Base-by-base conservation (phyloP, 2,329 filamentous ascomycete genomes). In the Hypoxylon sp. region DNA sequence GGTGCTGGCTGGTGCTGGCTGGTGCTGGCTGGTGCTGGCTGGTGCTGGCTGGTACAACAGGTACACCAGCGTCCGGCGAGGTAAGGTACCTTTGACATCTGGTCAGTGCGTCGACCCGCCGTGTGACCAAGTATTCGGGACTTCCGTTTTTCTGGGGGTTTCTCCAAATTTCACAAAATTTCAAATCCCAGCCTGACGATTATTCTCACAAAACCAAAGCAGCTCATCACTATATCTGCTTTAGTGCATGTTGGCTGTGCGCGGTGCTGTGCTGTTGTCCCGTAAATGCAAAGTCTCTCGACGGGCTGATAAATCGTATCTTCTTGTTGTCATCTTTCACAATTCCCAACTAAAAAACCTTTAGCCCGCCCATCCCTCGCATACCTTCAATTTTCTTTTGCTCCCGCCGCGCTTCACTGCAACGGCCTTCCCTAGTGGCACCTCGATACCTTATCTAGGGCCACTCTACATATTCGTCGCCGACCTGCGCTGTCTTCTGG, bases 101-200 rank as follows among this genome's bases (percentile, higher is more conserved):
- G 57, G 61, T 63, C 69, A 62, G 54, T 54, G 69, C 69, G 39
- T 44, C 2, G 67, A 65, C 63, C 69, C 66, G 69, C 63, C 15
- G 27, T 19, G 53, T 51, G 48, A 67, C 69, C 69, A 69, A 72
- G 74, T 76, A 75, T 52, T 68, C 32, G 68, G 62, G 62, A 76
- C 74, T 62, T 72, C 58, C 67, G 53, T 53, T 48, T 65, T 56
- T 65, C 62, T 67, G 61, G 65, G 69, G 69, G 69, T 65, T 73
- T 72, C 71, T 72, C 73, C 73, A 76, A 77, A 75, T 74, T 75
- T 75, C 72, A 75, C 72, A 74, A 71, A 75, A 75, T 70, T 75
- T 72, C 69, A 61, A 72, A 71, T 67, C 72, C 75, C 75, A 76
- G 75, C 75, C 75, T 76, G 73, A 73, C 62, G 70, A 76, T 76